Evolutionary conservation across 495 filamentous ascomycete genomes (phyloP), one percentile per base, ranked within the genome.

Genomic region (Penicillium pulvis): DNA sequence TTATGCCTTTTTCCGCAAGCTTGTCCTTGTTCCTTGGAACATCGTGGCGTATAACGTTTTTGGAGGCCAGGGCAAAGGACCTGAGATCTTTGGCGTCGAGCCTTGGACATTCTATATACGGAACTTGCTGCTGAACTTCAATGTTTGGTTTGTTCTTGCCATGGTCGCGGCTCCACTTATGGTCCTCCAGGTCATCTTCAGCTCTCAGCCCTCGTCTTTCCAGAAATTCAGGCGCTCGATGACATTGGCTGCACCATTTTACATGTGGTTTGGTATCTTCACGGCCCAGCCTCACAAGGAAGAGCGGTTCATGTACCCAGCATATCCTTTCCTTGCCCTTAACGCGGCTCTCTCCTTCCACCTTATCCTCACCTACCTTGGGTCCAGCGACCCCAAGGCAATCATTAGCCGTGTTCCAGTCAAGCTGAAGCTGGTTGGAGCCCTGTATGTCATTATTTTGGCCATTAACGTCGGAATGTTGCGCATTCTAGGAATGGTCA

Each of bases 271-370:
- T 24, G 84, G 71, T 7, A 93, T 98, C 54, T 97, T 99, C 74
- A 90, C 91, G 4, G 68, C 87, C 10, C 94, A 98, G 68, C 87
- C 94, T 19, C 95, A 99, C 80, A 99, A 99, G 65, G 95, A 99
- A 72, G 95, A 99, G 68, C 81, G 95, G 8, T 99, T 99, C 77
- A 98, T 99, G 92, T 98, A 96, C 71, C 93, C 93, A 0, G 88
- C 87, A 23, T 99, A 99, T 70, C 94, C 95, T 9, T 88, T 91
- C 52, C 80, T 99, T 24, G 91, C 89, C n/a, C 80, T 98, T 26
- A 94, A 94, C 73, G 93, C 93, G 12, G 90, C 92, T n/a, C 75
- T 97, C 51, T 77, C 91, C 2, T 77, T 94, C 49, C 91, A 97
- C 71, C 86, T 90, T 56, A 68, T 93, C 0, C 80, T 97, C 7